phyloP scores from a whole-genome alignment of 495 filamentous ascomycete genomes.

The Lasiosphaeria miniovina region DNA sequence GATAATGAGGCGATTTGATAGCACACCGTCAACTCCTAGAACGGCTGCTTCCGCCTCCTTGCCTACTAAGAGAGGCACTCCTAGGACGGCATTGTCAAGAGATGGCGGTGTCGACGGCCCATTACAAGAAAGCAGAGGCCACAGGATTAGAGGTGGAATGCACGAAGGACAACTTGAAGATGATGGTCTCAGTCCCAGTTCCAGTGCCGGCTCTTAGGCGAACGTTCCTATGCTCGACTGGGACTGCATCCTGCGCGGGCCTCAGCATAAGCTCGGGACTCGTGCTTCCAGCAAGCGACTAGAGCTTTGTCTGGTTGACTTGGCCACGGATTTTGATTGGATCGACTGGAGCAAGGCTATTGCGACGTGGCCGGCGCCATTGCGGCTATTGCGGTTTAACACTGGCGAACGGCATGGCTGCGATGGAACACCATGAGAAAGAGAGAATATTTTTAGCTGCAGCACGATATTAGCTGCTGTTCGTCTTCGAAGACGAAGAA shows the following conservation, averaged over 20 bases:
- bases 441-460: no score
- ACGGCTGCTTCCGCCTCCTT: no score
- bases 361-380: slow-evolving; percentile 12
- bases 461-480: no score
- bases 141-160: neutral
- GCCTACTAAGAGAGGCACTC: no score
- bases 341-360: slow-evolving; percentile 9
- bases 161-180: neutral
- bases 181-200: neutral
- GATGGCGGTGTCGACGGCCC: no score
- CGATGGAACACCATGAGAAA: no score
- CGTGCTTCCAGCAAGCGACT: neutral
- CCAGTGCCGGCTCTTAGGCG: slow-evolving; percentile 5
- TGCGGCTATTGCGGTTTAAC: neutral
- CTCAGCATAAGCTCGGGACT: neutral
- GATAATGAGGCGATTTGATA: no score
- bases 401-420: neutral
- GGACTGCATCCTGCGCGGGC: slow-evolving; percentile 10
- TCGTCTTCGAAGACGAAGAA: no score
- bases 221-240: slow-evolving; percentile 7
- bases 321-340: slow-evolving; percentile 14
- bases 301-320: neutral
- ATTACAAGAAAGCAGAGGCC: neutral
- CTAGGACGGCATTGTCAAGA: no score
- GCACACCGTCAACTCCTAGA: no score